Percentiles rank a stretch among this genome's conserved stretches.
Conservation (phyloP, 2,329 filamentous ascomycete species). For the Verticillium zaregamsianum region DNA sequence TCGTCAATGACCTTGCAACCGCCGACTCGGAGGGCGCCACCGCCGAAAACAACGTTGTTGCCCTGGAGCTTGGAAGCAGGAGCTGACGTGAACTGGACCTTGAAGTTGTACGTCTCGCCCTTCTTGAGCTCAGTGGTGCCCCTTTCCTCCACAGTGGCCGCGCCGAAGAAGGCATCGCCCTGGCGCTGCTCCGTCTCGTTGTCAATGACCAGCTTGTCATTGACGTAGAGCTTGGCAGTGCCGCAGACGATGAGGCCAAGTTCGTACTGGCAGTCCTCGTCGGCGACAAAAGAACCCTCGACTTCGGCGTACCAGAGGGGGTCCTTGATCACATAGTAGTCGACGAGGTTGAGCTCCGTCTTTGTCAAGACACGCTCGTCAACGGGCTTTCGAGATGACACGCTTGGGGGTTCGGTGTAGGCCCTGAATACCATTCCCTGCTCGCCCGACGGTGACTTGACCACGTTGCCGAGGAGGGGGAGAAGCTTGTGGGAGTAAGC, state of each 20-base stretch:
- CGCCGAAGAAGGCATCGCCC: slow-evolving; percentile 62
- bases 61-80: slow-evolving; percentile 51
- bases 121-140: slow-evolving; percentile 54
- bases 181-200: slow-evolving; percentile 60
- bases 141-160: slow-evolving; percentile 59
- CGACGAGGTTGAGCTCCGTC: slow-evolving; percentile 45
- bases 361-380: slow-evolving; percentile 45
- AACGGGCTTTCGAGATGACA: slow-evolving; percentile 41
- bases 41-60: slow-evolving; percentile 48
- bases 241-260: slow-evolving; percentile 64
- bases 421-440: slow-evolving; percentile 58
- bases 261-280: slow-evolving; percentile 58
- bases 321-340: slow-evolving; percentile 47
- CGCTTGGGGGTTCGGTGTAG: slow-evolving; percentile 54
- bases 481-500: slow-evolving; percentile 62
- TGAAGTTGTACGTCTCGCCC: slow-evolving; percentile 53
- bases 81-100: slow-evolving; percentile 56
- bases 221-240: slow-evolving; percentile 60
- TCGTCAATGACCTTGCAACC: slow-evolving; percentile 54
- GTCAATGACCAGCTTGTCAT: slow-evolving; percentile 59
- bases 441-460: slow-evolving; percentile 48
- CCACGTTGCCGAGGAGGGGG: slow-evolving; percentile 50
- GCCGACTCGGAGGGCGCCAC: slow-evolving; percentile 60
- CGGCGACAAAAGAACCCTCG: slow-evolving; percentile 55
- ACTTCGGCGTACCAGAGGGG: slow-evolving; percentile 56